Base-by-base conservation (phyloP, 176 grass and related monocot genomes). In the Bolboschoenus planiculmis region DNA sequence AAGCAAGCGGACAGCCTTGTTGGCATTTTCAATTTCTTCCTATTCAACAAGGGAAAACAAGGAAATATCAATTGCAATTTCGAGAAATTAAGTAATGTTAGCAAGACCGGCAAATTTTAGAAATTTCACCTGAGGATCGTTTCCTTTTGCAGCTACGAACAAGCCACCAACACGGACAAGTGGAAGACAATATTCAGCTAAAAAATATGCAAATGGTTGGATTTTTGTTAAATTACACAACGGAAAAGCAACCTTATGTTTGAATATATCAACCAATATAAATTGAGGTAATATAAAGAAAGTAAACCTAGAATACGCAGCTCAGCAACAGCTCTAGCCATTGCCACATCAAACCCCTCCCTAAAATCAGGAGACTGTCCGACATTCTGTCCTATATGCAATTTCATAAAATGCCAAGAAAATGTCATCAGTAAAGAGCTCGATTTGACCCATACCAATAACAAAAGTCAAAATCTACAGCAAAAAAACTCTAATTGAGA, bases 131-230 rank as follows among this genome's bases (percentile, higher is more conserved):
- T 91, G 90, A 82, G 96, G 96, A 80, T 98, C 66, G 20, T 89
- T 84, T 14, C 96, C 96, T 93, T 98, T 95, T 72, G 96, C 92
- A 78, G 92, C 96, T 86, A 98, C 2, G 34, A 98, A 95, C 83
- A 98, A 90, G 76, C 96, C 96, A 87, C 92, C 96, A 59, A 95
- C 85, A 82, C 92, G 91, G 67, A 95, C 86, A 42, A 99, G 89
- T 0, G 96, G 96, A 67, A 99, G 83, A 43, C 91, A 99, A 42
- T 99, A 99, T 75, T 97, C 95, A 78, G 88, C 95, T 97, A 87
- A 48, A 71, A n/a, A 83, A 81, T 40, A 48, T 33, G 30, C 42
- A 48, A 86, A 47, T 42, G 72, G 78, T 82, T 64, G 7, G 39
- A 60, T 15, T 43, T 84, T 67, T 66, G 21, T 26, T 18, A 55